Evolutionary conservation across 257 asterid genomes (phyloP).

Genomic region (Solanum stenotomum): DNA sequence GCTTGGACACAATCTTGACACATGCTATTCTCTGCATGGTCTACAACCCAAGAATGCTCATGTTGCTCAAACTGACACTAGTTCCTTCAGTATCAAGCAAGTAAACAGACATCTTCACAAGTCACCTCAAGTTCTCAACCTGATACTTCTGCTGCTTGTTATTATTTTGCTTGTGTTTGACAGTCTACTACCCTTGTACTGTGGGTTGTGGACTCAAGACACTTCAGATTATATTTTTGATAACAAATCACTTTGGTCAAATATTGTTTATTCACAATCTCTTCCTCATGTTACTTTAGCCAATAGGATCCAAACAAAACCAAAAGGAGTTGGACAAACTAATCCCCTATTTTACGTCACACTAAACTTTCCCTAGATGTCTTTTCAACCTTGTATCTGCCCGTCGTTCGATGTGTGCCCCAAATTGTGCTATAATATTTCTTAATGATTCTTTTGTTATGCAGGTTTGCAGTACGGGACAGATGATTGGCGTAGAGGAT

Average conservation of each 20-base stretch:
- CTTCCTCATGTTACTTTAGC: not conserved
- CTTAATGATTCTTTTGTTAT: not conserved
- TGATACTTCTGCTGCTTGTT: not conserved
- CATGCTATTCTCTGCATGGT: not conserved
- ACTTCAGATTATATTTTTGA: not conserved
- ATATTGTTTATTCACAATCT: not conserved
- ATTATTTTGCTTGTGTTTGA: not conserved
- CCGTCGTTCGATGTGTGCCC: not conserved
- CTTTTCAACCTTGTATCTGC: not conserved
- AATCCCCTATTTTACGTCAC: not conserved
- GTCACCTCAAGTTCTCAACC: not conserved
- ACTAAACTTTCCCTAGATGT: not conserved
- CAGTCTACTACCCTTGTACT: not conserved
- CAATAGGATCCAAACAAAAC: not conserved
- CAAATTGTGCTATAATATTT: not conserved
- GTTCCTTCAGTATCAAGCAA: too few relatives aligned
- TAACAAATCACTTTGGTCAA: not conserved
- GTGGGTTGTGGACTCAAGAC: not conserved
- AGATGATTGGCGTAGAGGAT: not conserved
- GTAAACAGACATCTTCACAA: not conserved
- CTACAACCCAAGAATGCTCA: not conserved
- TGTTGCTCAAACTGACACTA: not conserved
- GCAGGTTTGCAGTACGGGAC: not conserved
- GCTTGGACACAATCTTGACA: not conserved
- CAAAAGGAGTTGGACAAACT: not conserved